phyloP scores from a whole-genome alignment of 2,329 filamentous ascomycete species.

The Chrysoporthe austroafricana region DNA sequence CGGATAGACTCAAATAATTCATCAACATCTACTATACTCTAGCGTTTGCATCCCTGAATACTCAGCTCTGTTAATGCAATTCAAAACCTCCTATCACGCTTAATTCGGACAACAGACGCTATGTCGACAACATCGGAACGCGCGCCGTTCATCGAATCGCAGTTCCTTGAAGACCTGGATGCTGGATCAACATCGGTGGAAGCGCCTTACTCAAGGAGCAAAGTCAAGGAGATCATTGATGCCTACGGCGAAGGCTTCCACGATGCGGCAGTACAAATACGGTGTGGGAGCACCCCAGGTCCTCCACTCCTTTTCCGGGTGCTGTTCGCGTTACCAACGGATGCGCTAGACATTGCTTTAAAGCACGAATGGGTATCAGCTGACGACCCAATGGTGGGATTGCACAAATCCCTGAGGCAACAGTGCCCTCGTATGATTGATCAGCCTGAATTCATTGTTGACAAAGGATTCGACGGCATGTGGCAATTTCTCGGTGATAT shows the following conservation, averaged over 20 bases:
- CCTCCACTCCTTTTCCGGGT: slow-evolving; percentile 21
- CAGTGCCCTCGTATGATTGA: slow-evolving; percentile 22
- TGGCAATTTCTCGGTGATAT: slow-evolving; percentile 23
- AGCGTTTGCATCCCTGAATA: not conserved
- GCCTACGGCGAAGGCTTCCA: slow-evolving; percentile 25
- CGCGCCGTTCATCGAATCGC: slow-evolving; percentile 25
- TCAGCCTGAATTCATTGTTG: slow-evolving; percentile 24
- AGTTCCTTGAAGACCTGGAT: slow-evolving; percentile 25
- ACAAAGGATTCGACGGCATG: slow-evolving; percentile 21
- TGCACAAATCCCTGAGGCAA: slow-evolving; percentile 8
- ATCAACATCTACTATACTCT: not conserved
- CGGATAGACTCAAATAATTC: not conserved
- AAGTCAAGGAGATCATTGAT: slow-evolving; percentile 21
- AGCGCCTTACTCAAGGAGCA: slow-evolving; percentile 13
- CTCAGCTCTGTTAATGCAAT: not conserved
- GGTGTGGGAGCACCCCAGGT: slow-evolving; percentile 7
- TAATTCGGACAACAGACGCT: not conserved
- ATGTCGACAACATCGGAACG: slow-evolving; percentile 28
- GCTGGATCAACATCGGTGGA: slow-evolving; percentile 18
- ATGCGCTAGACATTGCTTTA: slow-evolving; percentile 23
- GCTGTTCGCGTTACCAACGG: slow-evolving; percentile 23
- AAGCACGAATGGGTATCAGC: slow-evolving; percentile 19
- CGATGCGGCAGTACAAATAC: slow-evolving; percentile 26
- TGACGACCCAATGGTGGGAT: slow-evolving; percentile 17
- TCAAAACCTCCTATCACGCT: not conserved